Evolutionary conservation across 495 filamentous ascomycete genomes (phyloP), one percentile per base, ranked within the genome.

Genomic region (Penicillium simplicissimum): DNA sequence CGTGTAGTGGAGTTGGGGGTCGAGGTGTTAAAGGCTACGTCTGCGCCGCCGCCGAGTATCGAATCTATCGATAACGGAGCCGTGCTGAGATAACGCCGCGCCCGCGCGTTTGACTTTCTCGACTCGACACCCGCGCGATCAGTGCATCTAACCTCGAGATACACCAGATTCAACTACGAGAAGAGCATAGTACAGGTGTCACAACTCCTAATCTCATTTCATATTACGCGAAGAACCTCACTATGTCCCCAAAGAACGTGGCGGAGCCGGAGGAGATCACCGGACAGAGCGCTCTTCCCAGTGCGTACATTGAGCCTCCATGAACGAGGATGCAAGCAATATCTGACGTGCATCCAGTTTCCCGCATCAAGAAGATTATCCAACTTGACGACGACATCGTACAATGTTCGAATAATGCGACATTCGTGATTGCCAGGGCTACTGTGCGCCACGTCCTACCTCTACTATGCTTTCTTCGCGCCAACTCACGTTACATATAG

Each of bases 331-430:
- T 43, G 28, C 42, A 15, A 19, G 13, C 35, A 25, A 25, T 47
- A 19, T 47, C 69, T 70, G 57, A 71, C 43, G 17, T 1, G 0
- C 8, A 49, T 45, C 31, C 64, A 96, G 95, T 97, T 28, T 89
- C 94, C 14, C 85, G 94, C 58, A 89, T 98, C 51, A 97, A 96
- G 73, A 95, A 93, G 76, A 97, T 98, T 67, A 90, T 99, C 53
- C 82, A 85, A 15, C 81, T 91, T 17, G 95, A 99, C 75, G 88
- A 89, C 34, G 95, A 97, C 62, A 88, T 96, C 64, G 76, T 73
- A 60, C 82, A 87, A 71, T 94, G 91, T 72, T 96, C 93, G 42
- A 96, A 91, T 71, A 96, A 94, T 62, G 94, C 92, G 58, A 91
- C 92, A n/a, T 97, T 98, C 74, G 87, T 92, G 55, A 93, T 97